Percentiles rank a stretch among this genome's conserved stretches.
Conservation (phyloP, 1,284 basidiomycete species). For the Apiotrichum mycotoxinovorans region DNA sequence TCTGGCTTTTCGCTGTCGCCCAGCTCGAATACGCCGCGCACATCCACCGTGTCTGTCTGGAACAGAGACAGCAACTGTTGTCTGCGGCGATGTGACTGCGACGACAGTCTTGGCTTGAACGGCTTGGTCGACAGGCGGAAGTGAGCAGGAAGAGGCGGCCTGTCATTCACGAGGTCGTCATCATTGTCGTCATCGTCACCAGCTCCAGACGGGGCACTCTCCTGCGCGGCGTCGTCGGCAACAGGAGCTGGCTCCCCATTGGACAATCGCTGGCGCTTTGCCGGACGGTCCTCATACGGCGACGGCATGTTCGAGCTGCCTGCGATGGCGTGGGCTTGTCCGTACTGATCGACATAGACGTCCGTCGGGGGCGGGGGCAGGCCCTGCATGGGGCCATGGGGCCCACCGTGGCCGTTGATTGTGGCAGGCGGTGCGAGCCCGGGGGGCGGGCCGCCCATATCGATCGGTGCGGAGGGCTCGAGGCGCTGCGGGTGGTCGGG, state of each 20-base stretch:
- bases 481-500: slow-evolving; percentile 2
- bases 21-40: slow-evolving; percentile 29
- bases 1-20: slow-evolving; percentile 19
- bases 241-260: slow-evolving; percentile 1
- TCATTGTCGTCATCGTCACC: slow-evolving; percentile 24
- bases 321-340: slow-evolving; percentile 34
- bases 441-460: slow-evolving; percentile 1
- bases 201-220: not conserved
- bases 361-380: slow-evolving; percentile 33
- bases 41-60: slow-evolving; percentile 27
- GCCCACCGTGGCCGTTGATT: slow-evolving; percentile 34
- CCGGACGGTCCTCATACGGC: slow-evolving; percentile 10
- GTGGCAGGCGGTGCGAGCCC: slow-evolving; percentile 33
- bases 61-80: slow-evolving; percentile 39
- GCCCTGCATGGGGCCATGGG: slow-evolving; percentile 12
- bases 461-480: slow-evolving; percentile 9
- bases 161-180: slow-evolving; percentile 31
- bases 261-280: slow-evolving; percentile 22
- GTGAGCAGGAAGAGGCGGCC: slow-evolving; percentile 42
- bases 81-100: slow-evolving; percentile 53
- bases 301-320: slow-evolving; percentile 4
- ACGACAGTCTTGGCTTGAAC: slow-evolving; percentile 55
- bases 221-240: slow-evolving; percentile 21
- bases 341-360: slow-evolving; percentile 45
- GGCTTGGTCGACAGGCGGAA: slow-evolving; percentile 69